phyloP scores from a whole-genome alignment of 805 yeast genomes.

The Kluyveromyces lactis region DNA sequence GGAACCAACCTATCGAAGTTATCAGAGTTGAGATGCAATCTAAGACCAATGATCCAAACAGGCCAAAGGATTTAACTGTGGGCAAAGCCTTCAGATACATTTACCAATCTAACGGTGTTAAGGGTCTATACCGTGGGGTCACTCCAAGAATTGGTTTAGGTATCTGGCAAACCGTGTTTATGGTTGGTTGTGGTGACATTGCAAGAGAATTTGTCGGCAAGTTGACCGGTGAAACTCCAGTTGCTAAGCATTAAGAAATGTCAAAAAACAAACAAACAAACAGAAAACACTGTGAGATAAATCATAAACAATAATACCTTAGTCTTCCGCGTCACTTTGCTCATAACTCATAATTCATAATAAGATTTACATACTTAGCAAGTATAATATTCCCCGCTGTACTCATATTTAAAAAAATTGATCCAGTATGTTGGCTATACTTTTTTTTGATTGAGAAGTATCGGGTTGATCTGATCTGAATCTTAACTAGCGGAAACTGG shows the following conservation, averaged over 20 bases:
- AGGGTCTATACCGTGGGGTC: slow-evolving; percentile 92
- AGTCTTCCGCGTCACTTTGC: too few species aligned
- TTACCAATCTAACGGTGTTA: slow-evolving; percentile 71
- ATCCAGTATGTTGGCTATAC: too few species aligned
- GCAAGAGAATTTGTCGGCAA: slow-evolving; percentile 63
- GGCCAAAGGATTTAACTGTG: slow-evolving; percentile 87
- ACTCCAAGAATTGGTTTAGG: slow-evolving; percentile 96
- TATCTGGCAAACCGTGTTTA: slow-evolving; percentile 96
- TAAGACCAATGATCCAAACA: slow-evolving; percentile 84
- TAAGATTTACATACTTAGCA: too few species aligned
- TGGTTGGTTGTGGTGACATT: slow-evolving; percentile 97
- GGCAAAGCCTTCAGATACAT: slow-evolving; percentile 72
- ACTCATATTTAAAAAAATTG: too few species aligned
- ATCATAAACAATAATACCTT: too few species aligned
- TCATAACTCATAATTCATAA: too few species aligned
- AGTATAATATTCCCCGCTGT: too few species aligned
- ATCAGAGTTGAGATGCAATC: slow-evolving; percentile 98
- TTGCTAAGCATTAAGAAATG: slow-evolving; percentile 26
- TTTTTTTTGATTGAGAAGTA: too few species aligned
- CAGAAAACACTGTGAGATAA: neutral
- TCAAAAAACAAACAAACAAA: too few species aligned
- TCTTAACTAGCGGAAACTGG: too few species aligned
- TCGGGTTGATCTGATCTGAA: too few species aligned
- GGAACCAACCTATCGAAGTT: slow-evolving; percentile 99
- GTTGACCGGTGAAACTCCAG: slow-evolving; percentile 52